These are phyloP conservation scores for Nicotiana tomentosiformis DNA, from an alignment of 257 asterid genomes.

Conservation along the genomic window DNA sequence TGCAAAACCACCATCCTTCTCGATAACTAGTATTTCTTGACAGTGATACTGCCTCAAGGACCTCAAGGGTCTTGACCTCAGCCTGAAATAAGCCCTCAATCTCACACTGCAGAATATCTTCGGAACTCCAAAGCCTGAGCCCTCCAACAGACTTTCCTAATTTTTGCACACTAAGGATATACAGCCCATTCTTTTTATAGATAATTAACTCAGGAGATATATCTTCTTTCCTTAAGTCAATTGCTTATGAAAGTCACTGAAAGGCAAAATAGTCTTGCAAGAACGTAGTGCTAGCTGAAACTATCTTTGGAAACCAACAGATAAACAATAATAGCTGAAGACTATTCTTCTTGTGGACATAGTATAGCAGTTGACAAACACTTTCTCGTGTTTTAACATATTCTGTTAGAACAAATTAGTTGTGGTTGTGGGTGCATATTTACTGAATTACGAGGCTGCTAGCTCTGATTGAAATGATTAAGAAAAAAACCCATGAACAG, in stretches of 20 bases:
- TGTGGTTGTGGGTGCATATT: not conserved
- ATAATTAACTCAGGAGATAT: not conserved
- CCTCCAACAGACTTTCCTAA: not conserved
- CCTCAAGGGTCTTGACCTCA: not conserved
- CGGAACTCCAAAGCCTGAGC: not conserved
- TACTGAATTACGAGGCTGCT: not conserved
- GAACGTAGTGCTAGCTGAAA: not conserved
- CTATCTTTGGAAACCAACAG: not conserved
- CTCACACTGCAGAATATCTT: not conserved
- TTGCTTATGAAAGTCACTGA: not conserved
- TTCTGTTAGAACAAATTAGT: not conserved
- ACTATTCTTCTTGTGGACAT: not conserved
- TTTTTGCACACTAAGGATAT: not conserved
- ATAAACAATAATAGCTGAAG: not conserved
- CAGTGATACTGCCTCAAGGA: not conserved
- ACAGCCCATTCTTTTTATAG: not conserved
- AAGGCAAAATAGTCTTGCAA: not conserved
- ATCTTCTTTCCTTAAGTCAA: not conserved
- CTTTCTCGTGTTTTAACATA: not conserved
- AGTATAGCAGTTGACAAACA: not conserved
- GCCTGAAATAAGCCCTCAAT: not conserved
- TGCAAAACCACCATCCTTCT: too few species aligned
- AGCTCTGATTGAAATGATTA: not conserved
- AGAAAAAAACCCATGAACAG: not conserved
- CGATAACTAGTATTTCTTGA: too few species aligned